Evolutionary conservation across 2,329 filamentous ascomycete species (phyloP), one percentile per base, ranked within the genome.

Genomic region (Fusarium stilboides): DNA sequence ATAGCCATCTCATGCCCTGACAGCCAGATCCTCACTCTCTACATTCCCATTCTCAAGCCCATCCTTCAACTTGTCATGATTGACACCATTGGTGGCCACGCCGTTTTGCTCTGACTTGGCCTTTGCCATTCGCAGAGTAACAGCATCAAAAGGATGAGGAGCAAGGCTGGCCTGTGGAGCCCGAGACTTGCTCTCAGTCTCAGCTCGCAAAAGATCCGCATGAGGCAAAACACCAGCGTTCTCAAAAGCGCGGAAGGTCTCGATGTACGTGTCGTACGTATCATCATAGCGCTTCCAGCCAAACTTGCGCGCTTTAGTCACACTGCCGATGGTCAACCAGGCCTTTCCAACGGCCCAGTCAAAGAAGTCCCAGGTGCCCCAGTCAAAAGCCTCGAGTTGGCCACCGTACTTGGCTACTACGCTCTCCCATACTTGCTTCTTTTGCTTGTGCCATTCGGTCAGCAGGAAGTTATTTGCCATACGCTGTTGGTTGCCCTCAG

Each of bases 361-460:
- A 13, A 70, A 66, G 26, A 70, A 70, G 47, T 70, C 65, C 65
- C 62, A 70, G 7, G 68, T 70, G 5, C 68, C 68, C 68, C 65
- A 70, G 15, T 60, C 45, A 19, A 58, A 69, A 19, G 68, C 68
- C 8, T 70, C 57, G 9, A 57, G 46, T 6, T 62, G 37, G 8
- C 67, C 67, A 1, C 68, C 68, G 17, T 70, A 37, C 19, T 66
- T 70, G 12, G 53, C 55, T 9, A 69, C 68, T 8, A 70, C 65
- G n/a, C 33, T 45, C 22, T 56, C 56, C 68, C 68, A 70, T 24
- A 65, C 47, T 8, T 54, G 40, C 24, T 70, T 58, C 46, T 70
- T 70, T n/a, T 62, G 60, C 36, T 69, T 68, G 6, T 49, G 24
- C 67, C 65, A 70, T 7, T 70, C 65, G 4, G 53, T 62, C 65